Base-by-base conservation (phyloP, 1,284 basidiomycete genomes). In the Heterobasidion occidentale region DNA sequence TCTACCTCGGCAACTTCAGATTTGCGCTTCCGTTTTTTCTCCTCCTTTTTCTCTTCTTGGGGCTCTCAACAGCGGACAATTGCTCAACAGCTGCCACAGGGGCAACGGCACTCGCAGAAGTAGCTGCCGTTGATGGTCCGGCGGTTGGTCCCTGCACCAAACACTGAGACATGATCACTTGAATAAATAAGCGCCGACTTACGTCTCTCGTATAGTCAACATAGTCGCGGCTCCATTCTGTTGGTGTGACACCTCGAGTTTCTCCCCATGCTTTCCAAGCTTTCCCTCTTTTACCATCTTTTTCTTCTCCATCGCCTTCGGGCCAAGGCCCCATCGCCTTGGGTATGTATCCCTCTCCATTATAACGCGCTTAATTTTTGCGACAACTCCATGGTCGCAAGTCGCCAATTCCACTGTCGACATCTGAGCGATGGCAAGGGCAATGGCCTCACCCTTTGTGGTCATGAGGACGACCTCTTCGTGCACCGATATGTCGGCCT, bases 391-490 rank as follows among this genome's bases (percentile, higher is more conserved):
- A 69, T 99, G 97, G 71, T 99, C 96, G 71, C 95, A 98, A 9
- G 95, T 97, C 17, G 94, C 92, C 55, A 99, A 85, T 71, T 99
- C 97, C 59, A 97, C 96, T 9, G 96, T 98, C 12, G 94, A 93
- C 97, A 99, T 99, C 70, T 95, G 92, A n/a, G 94, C 92, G 64
- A 95, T 87, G 60, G 92, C 97, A 51, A 99, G 84, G 33, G 97
- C 97, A 68, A 99, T 98, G 46, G 94, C 97, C 74, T 99, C 97
- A 63, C 86, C 97, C 80, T 99, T 99, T 51, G 97, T 99, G 56
- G 97, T 99, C 95, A 99, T 99, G 62, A 99, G 78, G 50, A 99
- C 96, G 51, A 99, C 90, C 73, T 99, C 97, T 73, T 99, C 97
- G 70, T 96, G 84, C 53, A 98, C 75, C 65, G 94, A 87, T 63